Base-by-base conservation (phyloP, 2,329 filamentous ascomycete genomes). In the Xylariaceae sp. region DNA sequence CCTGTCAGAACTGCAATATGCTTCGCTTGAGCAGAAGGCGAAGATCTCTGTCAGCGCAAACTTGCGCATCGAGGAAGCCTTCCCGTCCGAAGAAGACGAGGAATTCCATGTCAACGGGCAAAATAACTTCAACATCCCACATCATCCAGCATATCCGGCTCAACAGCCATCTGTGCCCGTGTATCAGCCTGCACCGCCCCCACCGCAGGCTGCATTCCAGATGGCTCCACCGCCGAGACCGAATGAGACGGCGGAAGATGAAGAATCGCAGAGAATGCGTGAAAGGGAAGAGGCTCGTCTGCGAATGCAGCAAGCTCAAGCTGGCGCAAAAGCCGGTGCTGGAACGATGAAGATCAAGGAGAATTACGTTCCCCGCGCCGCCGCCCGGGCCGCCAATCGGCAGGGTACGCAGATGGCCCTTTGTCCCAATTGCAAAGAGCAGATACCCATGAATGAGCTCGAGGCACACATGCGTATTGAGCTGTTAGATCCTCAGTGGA, bases 391-490 rank as follows among this genome's bases (percentile, higher is more conserved):
- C 27, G 83, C 85, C 42, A 86, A 82, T 64, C 83, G 81, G 64
- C 77, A 81, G 56, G 80, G 77, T 46, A 75, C 75, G 39, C 77
- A 83, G 56, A 88, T 85, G 66, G 87, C 86, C 4, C 75, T 95
- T 49, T 97, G 92, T 67, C 91, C 91, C 49, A 96, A 96, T 70
- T 97, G 94, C 76, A 87, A 89, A 60, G 89, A 95, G 71, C 84
- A 89, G 59, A 90, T 96, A 52, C 89, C 90, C 7, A 82, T 89
- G 61, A 83, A 87, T 61, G 92, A 97, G 71, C 80, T 96, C 58
- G 89, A 94, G 52, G 85, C 92, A 56, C 92, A 97, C 66, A 92
- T 97, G 82, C 83, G 89, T 69, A 96, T 97, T 66, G 92, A 97
- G 71, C 79, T 96, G 42, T 80, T 96, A 51, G 92, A 97, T 66